phyloP scores from a whole-genome alignment of 1,284 basidiomycete genomes.

The Boletus sp. region DNA sequence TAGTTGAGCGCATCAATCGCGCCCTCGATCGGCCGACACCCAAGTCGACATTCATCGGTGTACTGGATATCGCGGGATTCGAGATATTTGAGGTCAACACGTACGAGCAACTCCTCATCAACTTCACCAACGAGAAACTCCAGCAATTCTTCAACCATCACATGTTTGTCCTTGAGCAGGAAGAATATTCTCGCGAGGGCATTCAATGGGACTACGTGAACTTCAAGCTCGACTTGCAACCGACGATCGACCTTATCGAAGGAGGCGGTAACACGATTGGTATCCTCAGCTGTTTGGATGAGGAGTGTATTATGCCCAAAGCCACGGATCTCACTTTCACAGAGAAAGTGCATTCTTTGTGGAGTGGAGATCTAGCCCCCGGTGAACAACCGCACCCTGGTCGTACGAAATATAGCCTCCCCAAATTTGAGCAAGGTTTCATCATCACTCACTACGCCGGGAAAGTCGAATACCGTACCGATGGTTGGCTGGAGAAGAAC shows the following conservation, averaged over 20 bases:
- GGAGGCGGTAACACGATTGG: slow-evolving; percentile 73
- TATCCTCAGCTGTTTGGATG: slow-evolving; percentile 92
- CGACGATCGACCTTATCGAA: slow-evolving; percentile 98
- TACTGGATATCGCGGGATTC: slow-evolving; percentile 99
- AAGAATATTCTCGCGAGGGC: slow-evolving; percentile 95
- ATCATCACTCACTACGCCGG: slow-evolving; percentile 97
- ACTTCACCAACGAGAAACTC: slow-evolving; percentile 97
- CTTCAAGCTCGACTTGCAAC: slow-evolving; percentile 97
- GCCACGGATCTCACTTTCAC: slow-evolving; percentile 96
- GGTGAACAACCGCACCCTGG: slow-evolving; percentile 68
- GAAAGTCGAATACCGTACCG: slow-evolving; percentile 94
- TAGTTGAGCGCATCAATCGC: slow-evolving; percentile 95
- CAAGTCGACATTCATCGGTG: slow-evolving; percentile 96
- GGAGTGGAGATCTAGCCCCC: slow-evolving; percentile 51
- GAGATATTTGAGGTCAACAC: slow-evolving; percentile 92
- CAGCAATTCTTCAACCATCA: slow-evolving; percentile 99
- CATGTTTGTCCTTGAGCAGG: slow-evolving; percentile 99
- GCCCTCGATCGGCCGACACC: slow-evolving; percentile 91
- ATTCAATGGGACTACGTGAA: slow-evolving; percentile 99
- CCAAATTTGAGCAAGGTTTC: slow-evolving; percentile 94
- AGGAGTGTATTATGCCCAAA: slow-evolving; percentile 99
- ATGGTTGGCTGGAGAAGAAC: slow-evolving; percentile 99
- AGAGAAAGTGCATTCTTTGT: slow-evolving; percentile 81
- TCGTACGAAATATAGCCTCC: slow-evolving; percentile 79
- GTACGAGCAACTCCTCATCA: slow-evolving; percentile 99